Evolutionary conservation across 106 monocot genomes (phyloP), one percentile per base, ranked within the genome.

Genomic region (Apostasia shenzhenica): DNA sequence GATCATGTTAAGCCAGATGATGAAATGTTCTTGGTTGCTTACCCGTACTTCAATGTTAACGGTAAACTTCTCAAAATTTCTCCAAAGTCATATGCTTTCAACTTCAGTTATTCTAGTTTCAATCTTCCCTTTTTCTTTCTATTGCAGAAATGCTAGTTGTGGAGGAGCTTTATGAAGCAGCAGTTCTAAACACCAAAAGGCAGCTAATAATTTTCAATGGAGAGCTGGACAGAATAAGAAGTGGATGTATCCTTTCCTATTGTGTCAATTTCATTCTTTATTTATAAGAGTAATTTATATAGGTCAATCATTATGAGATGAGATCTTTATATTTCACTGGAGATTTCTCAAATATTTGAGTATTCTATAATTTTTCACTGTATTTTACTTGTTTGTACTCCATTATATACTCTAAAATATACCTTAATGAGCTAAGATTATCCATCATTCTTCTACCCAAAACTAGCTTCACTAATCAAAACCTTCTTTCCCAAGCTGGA

Each of bases 11-110:
- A 86, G 64, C 84, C 89, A 48, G 80, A 89, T 7, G 95, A 97
- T 67, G 89, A 92, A 73, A 61, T 87, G 51, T 97, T 97, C 79
- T 79, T 92, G 57, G 89, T 92, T 67, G 95, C 89, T 2, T 97
- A 97, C 79, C 95, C 95, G 7, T 97, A 97, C 67, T 97, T 92
- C 72, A 97, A 97, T 83, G 95, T 97, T 48, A 97, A 97, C 71
- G 95, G 95, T 92, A 81, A 26, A 12, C 41, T 63, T 5, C 73
- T 67, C 68, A 1, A 38, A 54, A 47, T 63, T 41, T 6, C 63
- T 53, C 68, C 37, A 6, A 43, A 0, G 6, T 26, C 26, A 45
- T 53, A n/a, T 41, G 37, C 45, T 48, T 59, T 8, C 10, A 38
- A 12, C 5, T 39, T 13, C 43, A 6, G 4, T 26, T 57, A 39